These are phyloP conservation scores for Cymbopogon flexuosus DNA, from an alignment of 202 grass and related monocot genomes.

Conservation along the genomic window DNA sequence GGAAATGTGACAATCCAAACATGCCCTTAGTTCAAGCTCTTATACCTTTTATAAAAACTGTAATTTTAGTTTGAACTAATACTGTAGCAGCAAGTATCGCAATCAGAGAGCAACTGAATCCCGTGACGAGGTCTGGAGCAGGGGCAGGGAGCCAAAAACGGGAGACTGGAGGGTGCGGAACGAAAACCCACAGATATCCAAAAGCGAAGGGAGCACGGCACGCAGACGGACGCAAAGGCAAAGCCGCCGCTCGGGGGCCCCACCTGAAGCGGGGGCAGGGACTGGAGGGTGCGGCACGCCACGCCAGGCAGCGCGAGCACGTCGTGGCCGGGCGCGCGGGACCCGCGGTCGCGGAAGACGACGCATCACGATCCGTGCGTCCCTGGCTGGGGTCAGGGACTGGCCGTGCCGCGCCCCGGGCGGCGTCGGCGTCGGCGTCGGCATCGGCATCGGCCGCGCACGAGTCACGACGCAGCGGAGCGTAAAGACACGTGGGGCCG, in stretches of 20 bases:
- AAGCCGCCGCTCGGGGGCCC: conserved; percentile 36
- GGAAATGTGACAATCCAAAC: no score
- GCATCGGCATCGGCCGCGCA: conserved; percentile 33
- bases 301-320: not conserved
- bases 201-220: not conserved
- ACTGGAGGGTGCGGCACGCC: not conserved
- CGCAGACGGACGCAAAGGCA: not conserved
- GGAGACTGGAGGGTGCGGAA: not conserved
- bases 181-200: not conserved
- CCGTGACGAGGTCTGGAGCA: no score
- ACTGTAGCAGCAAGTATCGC: not conserved
- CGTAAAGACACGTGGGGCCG: conserved; percentile 44
- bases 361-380: conserved; percentile 42
- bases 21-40: no score
- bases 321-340: conserved; percentile 1
- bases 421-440: not conserved
- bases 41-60: no score
- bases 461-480: conserved; percentile 22
- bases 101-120: not conserved
- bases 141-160: accelerated
- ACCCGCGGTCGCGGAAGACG: conserved; percentile 37
- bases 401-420: not conserved
- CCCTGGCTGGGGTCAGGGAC: conserved; percentile 19
- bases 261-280: not conserved
- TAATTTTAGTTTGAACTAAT: no score